Base-by-base conservation (phyloP, 495 filamentous ascomycete genomes). In the Aspergillus baeticus region DNA sequence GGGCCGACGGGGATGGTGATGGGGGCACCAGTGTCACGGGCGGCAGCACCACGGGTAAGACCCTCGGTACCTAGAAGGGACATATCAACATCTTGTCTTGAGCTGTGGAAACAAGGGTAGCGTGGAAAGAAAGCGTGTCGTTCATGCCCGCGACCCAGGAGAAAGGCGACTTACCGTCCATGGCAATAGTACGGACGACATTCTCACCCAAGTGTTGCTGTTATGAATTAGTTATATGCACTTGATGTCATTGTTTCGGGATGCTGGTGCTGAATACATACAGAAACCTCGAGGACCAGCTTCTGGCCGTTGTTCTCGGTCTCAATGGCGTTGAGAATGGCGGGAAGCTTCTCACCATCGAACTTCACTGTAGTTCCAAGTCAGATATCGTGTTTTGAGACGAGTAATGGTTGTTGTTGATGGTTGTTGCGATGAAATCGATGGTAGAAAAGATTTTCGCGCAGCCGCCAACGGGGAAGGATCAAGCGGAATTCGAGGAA, bases 181-280 rank as follows among this genome's bases (percentile, higher is more conserved):
- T 98, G 79, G 94, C 95, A 95, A 98, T 98, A 73, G 90, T 92
- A 79, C 94, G 88, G 76, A 98, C 95, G 73, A 96, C 91, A 84
- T 89, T 96, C 84, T 98, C 90, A 81, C 94, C 94, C 78, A 98
- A 81, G 85, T 98, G 94, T 96, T 98, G 94, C 92, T 96, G 70
- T 67, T 39, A 44, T 29, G 43, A 23, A 59, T 73, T 70, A 71
- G 66, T 61, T 55, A 46, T 63, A 18, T 47, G 23, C 63, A 54
- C 18, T 37, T 57, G 58, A 61, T 63, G 55, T 60, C 62, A 70
- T 63, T 54, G 36, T 8, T 41, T 41, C 63, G 54, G 63, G 61
- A 60, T 53, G 31, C 45, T 41, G 15, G 13, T 48, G 54, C 36
- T 35, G 29, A 31, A 55, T 67, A 76, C 92, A 72, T 95, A 96